These are phyloP conservation scores for Firmiana major DNA, from an alignment of 345 rosid species.

Conservation along the genomic window DNA sequence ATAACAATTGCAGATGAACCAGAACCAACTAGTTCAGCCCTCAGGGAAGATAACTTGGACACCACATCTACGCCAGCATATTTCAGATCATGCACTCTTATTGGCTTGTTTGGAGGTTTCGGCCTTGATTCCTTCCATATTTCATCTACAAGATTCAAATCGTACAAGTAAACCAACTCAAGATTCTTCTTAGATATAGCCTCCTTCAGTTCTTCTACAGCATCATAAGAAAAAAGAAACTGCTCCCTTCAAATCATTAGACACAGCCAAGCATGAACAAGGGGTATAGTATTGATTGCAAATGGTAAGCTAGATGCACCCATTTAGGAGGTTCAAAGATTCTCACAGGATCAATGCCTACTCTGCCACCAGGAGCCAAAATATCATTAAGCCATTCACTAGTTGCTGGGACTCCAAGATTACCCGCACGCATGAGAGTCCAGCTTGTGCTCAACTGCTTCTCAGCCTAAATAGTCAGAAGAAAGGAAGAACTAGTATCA, in stretches of 20 bases:
- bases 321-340: slow-evolving; percentile 28
- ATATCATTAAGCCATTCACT: slow-evolving; percentile 87
- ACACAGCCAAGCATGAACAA: slow-evolving; percentile 19
- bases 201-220: slow-evolving; percentile 90
- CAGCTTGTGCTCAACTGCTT: slow-evolving; percentile 74
- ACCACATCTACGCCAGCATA: slow-evolving; percentile 81
- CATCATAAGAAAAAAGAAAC: slow-evolving; percentile 95
- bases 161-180: slow-evolving; percentile 71
- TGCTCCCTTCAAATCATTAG: slow-evolving; percentile 79
- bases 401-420: slow-evolving; percentile 77
- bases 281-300: neutral
- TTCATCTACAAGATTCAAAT: slow-evolving; percentile 75
- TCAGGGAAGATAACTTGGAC: slow-evolving; percentile 64
- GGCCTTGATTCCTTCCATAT: slow-evolving; percentile 91
- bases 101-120: slow-evolving; percentile 66
- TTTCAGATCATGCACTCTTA: slow-evolving; percentile 79
- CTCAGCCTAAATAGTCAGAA: slow-evolving; percentile 57
- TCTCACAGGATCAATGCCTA: slow-evolving; percentile 95
- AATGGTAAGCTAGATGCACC: neutral
- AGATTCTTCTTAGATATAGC: slow-evolving; percentile 70
- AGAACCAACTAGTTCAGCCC: slow-evolving; percentile 60
- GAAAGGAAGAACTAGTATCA: slow-evolving; percentile 1
- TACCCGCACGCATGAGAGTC: slow-evolving; percentile 96
- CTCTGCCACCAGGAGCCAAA: slow-evolving; percentile 79
- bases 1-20: slow-evolving; percentile 79